Conservation (phyloP, 2,329 filamentous ascomycete species). For the Beauveria sp. region DNA sequence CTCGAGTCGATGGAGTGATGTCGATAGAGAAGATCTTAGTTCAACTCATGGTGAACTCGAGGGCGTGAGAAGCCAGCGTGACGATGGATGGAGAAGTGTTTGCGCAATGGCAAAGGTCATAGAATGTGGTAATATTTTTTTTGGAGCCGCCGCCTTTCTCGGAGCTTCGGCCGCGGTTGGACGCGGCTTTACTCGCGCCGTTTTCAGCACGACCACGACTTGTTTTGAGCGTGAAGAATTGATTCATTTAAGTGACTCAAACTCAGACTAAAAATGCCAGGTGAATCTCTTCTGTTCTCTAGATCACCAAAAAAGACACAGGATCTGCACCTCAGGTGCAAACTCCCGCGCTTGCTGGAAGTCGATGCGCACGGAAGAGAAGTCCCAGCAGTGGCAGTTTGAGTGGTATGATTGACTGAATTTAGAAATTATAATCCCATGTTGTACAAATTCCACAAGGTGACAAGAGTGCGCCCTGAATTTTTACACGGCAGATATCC, state of each 20-base stretch:
- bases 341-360: too few species aligned
- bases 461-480: background rate
- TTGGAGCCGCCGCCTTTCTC: constrained; percentile 4
- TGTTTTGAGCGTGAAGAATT: too few species aligned
- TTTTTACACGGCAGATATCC: background rate
- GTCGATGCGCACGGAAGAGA: too few species aligned
- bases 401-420: background rate
- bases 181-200: background rate
- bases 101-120: constrained; percentile 1
- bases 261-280: too few species aligned
- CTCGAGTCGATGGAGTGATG: background rate
- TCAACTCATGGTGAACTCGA: constrained; percentile 6
- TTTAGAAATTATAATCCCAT: constrained; percentile 3
- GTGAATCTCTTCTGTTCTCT: too few species aligned
- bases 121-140: constrained; percentile 5
- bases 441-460: constrained; percentile 5
- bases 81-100: background rate
- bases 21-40: too few species aligned
- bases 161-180: constrained; percentile 4
- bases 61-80: background rate
- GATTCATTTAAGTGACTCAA: too few species aligned
- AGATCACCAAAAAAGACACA: too few species aligned
- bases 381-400: background rate
- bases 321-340: too few species aligned
- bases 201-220: background rate